Base-by-base conservation (phyloP, 2,329 filamentous ascomycete species). In the Exophiala alcalophila region DNA sequence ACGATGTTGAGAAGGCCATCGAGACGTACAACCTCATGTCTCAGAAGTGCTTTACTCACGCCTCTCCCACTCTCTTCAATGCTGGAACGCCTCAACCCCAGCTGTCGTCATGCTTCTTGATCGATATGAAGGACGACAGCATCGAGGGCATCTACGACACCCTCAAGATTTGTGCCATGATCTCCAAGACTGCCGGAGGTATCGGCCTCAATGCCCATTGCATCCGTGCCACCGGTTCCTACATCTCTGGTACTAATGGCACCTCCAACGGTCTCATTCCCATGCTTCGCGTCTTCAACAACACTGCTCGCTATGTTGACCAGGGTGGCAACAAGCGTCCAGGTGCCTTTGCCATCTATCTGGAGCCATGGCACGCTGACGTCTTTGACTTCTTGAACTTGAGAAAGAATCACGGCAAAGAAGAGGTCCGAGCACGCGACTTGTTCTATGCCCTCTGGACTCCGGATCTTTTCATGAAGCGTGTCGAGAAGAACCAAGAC, bases 11-110 rank as follows among this genome's bases (percentile, higher is more conserved):
- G 72, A 87, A 84, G 61, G 91, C 88, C 52, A 82, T 97, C 40
- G 89, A 98, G 78, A 97, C 92, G 28, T 98, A 98, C 76, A 91
- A 97, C 71, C 80, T 94, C 69, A 96, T 98, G 90, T 98, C 92
- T 21, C 89, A 83, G 74, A 97, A 97, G 70, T 91, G 86, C 74
- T 98, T 98, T 72, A 98, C 92, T 42, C 92, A 98, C 62, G 92
- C 92, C 39, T 98, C 92, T 6, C 92, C 92, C 3, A 98, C 92
- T 3, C 82, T 98, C 38, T 98, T 98, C 81, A 96, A 95, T 61
- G 92, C 92, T 40, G 92, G 91, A 61, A 98, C 92, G 19, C 92
- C 92, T 30, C 84, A 92, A 61, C 83, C 89, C 30, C 92, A 98
- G 71, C 76, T 98, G 58, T 94, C 92, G 2, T 98, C 92, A 11